Percentiles rank a stretch among this genome's conserved stretches.
phyloP scores from a whole-genome alignment of 805 yeast species.

The Kodamaea fukazawae region DNA sequence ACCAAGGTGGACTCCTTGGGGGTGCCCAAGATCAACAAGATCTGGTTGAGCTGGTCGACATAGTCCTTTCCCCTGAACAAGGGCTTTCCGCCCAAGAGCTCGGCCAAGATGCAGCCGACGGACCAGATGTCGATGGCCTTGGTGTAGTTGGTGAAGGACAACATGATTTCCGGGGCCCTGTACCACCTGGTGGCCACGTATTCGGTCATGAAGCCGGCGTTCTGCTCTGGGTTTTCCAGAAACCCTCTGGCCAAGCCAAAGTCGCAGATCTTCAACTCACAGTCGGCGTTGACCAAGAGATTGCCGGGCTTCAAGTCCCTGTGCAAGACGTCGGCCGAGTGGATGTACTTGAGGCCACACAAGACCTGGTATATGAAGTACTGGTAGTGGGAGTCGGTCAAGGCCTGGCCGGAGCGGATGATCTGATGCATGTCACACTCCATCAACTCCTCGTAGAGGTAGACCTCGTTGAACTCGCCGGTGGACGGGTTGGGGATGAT shows the following conservation, averaged over 20 bases:
- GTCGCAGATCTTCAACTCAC: conserved; percentile 94
- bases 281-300: conserved; percentile 88
- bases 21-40: conserved; percentile 84
- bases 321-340: conserved; percentile 88
- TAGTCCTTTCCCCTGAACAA: conserved; percentile 94
- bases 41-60: conserved; percentile 90
- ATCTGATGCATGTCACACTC: conserved; percentile 99
- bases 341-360: conserved; percentile 87
- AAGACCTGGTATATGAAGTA: conserved; percentile 87
- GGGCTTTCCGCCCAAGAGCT: conserved; percentile 85
- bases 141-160: conserved; percentile 89
- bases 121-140: conserved; percentile 98
- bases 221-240: conserved; percentile 74
- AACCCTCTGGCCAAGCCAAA: conserved; percentile 95
- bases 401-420: conserved; percentile 86
- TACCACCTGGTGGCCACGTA: conserved; percentile 99
- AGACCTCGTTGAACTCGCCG: conserved; percentile 82
- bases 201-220: conserved; percentile 93
- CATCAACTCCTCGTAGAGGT: conserved; percentile 94
- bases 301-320: conserved; percentile 95
- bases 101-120: conserved; percentile 95
- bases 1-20: conserved; percentile 57
- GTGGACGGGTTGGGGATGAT: conserved; percentile 65
- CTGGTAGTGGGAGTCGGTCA: conserved; percentile 94
- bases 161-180: conserved; percentile 96